Evolutionary conservation across 352 stramenopile genomes (phyloP).

Genomic region (Globisporangium ultimum): DNA sequence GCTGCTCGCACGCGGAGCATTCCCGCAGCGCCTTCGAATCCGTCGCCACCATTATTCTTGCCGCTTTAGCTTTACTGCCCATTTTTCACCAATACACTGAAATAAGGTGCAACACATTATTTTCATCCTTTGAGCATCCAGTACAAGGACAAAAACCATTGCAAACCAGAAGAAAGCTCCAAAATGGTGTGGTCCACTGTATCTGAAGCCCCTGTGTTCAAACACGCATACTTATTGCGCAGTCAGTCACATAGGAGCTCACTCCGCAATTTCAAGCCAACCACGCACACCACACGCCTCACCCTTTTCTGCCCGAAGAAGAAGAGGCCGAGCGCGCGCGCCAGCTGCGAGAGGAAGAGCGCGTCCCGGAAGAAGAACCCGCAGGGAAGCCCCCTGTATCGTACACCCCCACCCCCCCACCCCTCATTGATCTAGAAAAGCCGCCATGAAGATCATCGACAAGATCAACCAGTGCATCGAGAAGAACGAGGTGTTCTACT

Average conservation of each 20-base stretch:
- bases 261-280: slow-evolving; percentile 10
- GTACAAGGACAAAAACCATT: background rate
- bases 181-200: slow-evolving; percentile 2
- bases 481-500: slow-evolving; percentile 91
- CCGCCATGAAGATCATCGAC: slow-evolving; percentile 83
- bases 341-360: background rate
- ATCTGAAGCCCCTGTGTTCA: slow-evolving; percentile 6
- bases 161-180: background rate
- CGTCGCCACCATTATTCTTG: background rate
- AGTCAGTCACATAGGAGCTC: background rate
- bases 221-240: slow-evolving; percentile 6
- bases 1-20: slow-evolving; percentile 21
- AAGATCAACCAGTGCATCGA: slow-evolving; percentile 83
- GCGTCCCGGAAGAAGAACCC: background rate
- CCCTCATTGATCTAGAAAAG: background rate
- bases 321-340: background rate
- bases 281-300: slow-evolving; percentile 3
- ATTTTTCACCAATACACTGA: background rate
- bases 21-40: background rate
- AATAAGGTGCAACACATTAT: background rate
- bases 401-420: no score
- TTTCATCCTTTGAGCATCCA: background rate
- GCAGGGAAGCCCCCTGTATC: background rate
- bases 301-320: background rate
- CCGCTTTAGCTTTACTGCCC: no score